Evolutionary conservation across 768 basidiomycete species (phyloP).

Genomic region (Tylopilus balloui): DNA sequence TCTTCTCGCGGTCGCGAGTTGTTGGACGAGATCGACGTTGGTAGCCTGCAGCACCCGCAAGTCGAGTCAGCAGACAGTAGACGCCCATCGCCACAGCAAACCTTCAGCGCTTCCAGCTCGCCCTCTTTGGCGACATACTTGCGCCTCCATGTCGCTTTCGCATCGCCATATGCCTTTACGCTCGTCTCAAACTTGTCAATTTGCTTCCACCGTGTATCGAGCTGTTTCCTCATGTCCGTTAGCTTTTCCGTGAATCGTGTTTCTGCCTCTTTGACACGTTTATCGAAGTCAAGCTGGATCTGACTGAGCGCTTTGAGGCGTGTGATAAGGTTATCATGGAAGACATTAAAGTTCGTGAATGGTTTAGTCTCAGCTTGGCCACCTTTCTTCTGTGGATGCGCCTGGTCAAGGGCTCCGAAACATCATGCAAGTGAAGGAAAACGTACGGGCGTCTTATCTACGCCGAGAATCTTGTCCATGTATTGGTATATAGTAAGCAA

Average conservation of each 20-base stretch:
- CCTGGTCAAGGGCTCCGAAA: neutral
- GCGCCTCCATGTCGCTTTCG: slow-evolving; percentile 78
- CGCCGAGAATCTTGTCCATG: slow-evolving; percentile 88
- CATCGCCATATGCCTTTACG: slow-evolving; percentile 75
- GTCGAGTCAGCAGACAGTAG: neutral
- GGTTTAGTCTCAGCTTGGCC: slow-evolving; percentile 82
- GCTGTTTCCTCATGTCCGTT: slow-evolving; percentile 75
- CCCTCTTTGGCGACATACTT: slow-evolving; percentile 81
- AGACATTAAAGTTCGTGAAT: slow-evolving; percentile 88
- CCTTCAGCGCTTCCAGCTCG: slow-evolving; percentile 87
- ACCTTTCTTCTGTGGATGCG: slow-evolving; percentile 56
- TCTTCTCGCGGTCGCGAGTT: slow-evolving; percentile 59
- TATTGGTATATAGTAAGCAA: slow-evolving; percentile 92
- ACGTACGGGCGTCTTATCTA: slow-evolving; percentile 79
- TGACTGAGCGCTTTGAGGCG: slow-evolving; percentile 81
- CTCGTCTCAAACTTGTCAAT: slow-evolving; percentile 89
- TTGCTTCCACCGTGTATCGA: slow-evolving; percentile 86
- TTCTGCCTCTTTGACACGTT: slow-evolving; percentile 77
- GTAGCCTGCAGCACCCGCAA: slow-evolving; percentile 45
- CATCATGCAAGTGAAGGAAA: neutral
- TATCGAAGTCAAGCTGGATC: slow-evolving; percentile 85
- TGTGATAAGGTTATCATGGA: slow-evolving; percentile 90
- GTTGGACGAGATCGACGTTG: slow-evolving; percentile 68
- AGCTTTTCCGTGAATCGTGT: slow-evolving; percentile 67
- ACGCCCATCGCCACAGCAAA: slow-evolving; percentile 25